phyloP scores from a whole-genome alignment of 495 filamentous ascomycete genomes.

The Cercophora scortea region DNA sequence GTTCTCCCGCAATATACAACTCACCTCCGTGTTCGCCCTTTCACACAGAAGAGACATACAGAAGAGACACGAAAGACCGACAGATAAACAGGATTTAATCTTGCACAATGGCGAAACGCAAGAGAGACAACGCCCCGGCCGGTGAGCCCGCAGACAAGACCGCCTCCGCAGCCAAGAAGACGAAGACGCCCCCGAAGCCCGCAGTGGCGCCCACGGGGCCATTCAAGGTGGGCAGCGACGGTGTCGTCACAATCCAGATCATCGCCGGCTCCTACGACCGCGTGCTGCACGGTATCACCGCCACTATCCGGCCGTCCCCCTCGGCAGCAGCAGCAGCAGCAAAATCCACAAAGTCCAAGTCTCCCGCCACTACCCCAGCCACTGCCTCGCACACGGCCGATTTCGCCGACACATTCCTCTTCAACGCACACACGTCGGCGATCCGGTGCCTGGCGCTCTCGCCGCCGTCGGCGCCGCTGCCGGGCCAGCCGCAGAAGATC shows the following conservation, averaged over 20 bases:
- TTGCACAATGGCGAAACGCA: conserved; percentile 64
- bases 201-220: conserved; percentile 3
- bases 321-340: conserved; percentile 1
- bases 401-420: conserved; percentile 92
- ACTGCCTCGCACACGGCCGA: conserved; percentile 31
- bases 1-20: too few species aligned
- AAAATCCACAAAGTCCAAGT: conserved; percentile 10
- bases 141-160: conserved; percentile 11
- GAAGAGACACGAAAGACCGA: too few species aligned
- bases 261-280: conserved; percentile 93
- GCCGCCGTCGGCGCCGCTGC: conserved; percentile 55
- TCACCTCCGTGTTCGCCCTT: too few species aligned
- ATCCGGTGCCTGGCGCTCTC: conserved; percentile 88
- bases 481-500: conserved; percentile 56
- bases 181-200: conserved; percentile 13
- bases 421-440: conserved; percentile 83
- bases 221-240: conserved; percentile 20
- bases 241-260: conserved; percentile 65
- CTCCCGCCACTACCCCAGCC: neutral
- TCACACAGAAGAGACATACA: too few species aligned
- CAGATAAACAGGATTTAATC: neutral
- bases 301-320: conserved; percentile 45
- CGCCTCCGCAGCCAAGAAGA: conserved; percentile 24
- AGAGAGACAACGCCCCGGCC: conserved; percentile 44
- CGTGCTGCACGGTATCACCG: conserved; percentile 84